Percentiles rank a stretch among this genome's conserved stretches.
Conservation (phyloP, 2,329 filamentous ascomycete genomes). For the Pseudocercospora eumusae region DNA sequence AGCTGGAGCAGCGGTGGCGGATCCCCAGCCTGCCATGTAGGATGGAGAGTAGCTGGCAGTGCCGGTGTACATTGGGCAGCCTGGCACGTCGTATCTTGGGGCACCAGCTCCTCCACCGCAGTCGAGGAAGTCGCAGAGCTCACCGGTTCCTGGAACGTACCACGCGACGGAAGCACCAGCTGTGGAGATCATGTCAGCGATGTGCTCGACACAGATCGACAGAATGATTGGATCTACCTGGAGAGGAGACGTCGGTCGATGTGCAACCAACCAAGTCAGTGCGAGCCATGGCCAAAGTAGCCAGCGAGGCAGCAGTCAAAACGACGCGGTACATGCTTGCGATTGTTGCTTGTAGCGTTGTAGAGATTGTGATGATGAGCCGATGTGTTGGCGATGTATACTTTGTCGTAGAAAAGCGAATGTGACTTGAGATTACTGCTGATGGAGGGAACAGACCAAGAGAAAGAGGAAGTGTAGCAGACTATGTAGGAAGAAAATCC, state of each 20-base stretch:
- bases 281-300: constrained; percentile 37
- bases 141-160: constrained; percentile 64
- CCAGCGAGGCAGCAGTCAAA: constrained; percentile 36
- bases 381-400: constrained; percentile 4
- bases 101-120: constrained; percentile 68
- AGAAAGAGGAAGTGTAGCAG: constrained; percentile 3
- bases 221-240: neutral
- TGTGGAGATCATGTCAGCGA: constrained; percentile 7
- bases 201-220: neutral
- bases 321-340: constrained; percentile 33
- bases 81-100: constrained; percentile 62
- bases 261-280: constrained; percentile 51
- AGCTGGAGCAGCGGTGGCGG: constrained; percentile 11
- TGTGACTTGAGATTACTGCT: constrained; percentile 2
- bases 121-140: constrained; percentile 65
- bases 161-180: constrained; percentile 55
- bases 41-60: constrained; percentile 57
- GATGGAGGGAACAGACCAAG: neutral
- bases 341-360: constrained; percentile 4
- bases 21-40: constrained; percentile 47
- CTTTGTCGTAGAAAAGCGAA: neutral
- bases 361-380: constrained; percentile 10
- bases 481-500: neutral
- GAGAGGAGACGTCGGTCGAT: constrained; percentile 39
- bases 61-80: constrained; percentile 59